These are phyloP conservation scores for Nematodospora valgi DNA, from an alignment of 805 yeast species.

Conservation along the genomic window DNA sequence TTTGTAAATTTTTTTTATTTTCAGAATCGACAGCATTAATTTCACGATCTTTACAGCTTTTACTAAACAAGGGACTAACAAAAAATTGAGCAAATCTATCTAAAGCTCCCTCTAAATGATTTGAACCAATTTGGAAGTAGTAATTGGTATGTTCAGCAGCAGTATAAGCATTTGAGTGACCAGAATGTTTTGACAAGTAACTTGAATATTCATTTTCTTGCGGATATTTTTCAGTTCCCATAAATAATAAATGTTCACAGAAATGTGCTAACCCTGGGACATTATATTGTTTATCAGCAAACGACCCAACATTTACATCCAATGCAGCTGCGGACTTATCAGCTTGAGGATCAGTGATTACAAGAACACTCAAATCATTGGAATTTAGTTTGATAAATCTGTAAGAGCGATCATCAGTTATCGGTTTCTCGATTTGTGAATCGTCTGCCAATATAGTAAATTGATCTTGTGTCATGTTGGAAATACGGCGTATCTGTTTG, in stretches of 20 bases:
- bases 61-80: conserved; percentile 73
- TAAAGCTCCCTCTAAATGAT: conserved; percentile 77
- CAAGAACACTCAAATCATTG: conserved; percentile 56
- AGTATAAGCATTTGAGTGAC: conserved; percentile 89
- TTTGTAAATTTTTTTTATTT: conserved; percentile 89
- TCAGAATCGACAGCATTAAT: conserved; percentile 94
- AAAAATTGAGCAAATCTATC: conserved; percentile 94
- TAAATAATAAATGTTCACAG: conserved; percentile 60
- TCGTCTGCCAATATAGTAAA: conserved; percentile 26
- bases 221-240: conserved; percentile 79
- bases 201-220: conserved; percentile 70
- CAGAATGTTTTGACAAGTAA: conserved; percentile 79
- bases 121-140: conserved; percentile 78
- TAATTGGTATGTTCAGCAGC: conserved; percentile 87
- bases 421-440: conserved; percentile 40
- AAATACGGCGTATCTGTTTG: too few relatives aligned
- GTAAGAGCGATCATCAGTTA: conserved; percentile 73
- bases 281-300: conserved; percentile 56
- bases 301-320: conserved; percentile 76
- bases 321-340: conserved; percentile 78
- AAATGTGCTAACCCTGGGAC: conserved; percentile 80
- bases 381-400: conserved; percentile 53
- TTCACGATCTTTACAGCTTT: conserved; percentile 82
- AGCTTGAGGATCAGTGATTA: conserved; percentile 65
- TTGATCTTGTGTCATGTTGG: conserved; percentile 6